A percentile compares a stretch with the other conserved stretches of the same genome.
Evolutionary conservation across 306 rosid species (phyloP).

Genomic region (Prunus mira): DNA sequence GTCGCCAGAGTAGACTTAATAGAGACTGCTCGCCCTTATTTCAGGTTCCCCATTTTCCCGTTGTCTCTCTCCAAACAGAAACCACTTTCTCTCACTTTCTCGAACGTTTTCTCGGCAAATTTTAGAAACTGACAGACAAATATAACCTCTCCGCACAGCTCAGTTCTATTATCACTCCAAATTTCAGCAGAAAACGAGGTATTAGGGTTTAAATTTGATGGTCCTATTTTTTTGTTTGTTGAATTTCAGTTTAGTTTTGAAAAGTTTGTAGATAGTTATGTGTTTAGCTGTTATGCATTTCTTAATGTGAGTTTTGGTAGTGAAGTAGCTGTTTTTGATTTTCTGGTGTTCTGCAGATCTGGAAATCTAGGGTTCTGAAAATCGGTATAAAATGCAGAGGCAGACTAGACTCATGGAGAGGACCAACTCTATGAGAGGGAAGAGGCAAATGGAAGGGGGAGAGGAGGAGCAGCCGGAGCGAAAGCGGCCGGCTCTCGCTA

Average conservation of each 20-base stretch:
- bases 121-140: background rate
- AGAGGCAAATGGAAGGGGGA: slow-evolving; percentile 72
- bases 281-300: slow-evolving; percentile 36
- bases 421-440: slow-evolving; percentile 62
- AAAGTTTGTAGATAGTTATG: slow-evolving; percentile 24
- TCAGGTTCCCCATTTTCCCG: slow-evolving; percentile 30
- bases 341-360: slow-evolving; percentile 49
- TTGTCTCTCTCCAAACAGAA: slow-evolving; percentile 32
- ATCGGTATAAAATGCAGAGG: slow-evolving; percentile 54
- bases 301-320: background rate
- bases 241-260: slow-evolving; percentile 26
- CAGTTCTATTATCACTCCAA: background rate
- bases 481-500: slow-evolving; percentile 96
- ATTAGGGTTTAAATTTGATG: slow-evolving; percentile 3
- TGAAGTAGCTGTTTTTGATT: slow-evolving; percentile 18
- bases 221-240: background rate
- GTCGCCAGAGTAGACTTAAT: slow-evolving; percentile 58
- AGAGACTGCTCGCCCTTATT: slow-evolving; percentile 12
- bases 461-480: slow-evolving; percentile 94
- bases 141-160: background rate
- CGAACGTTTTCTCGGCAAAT: background rate
- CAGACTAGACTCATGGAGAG: slow-evolving; percentile 56
- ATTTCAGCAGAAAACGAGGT: slow-evolving; percentile 1
- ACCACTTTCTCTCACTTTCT: slow-evolving; percentile 24
- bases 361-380: slow-evolving; percentile 23